Percentiles rank a stretch among this genome's conserved stretches.
phyloP scores from a whole-genome alignment of 2,329 filamentous ascomycete species.

The Talaromyces sp. region DNA sequence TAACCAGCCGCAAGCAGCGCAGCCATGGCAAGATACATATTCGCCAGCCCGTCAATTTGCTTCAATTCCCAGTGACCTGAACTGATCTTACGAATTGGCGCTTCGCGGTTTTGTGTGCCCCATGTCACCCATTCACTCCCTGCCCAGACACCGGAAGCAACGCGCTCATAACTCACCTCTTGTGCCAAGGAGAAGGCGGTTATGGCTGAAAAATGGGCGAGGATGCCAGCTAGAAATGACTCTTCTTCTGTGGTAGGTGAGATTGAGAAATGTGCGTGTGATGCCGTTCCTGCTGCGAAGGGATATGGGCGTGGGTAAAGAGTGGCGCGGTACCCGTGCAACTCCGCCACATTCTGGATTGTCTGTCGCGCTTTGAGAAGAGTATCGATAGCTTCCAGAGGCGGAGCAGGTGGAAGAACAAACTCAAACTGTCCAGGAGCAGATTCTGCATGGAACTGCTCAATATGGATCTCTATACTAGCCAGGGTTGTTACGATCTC shows the following conservation, averaged over 20 bases:
- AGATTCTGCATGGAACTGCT: slow-evolving; percentile 73
- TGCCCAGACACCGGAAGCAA: slow-evolving; percentile 68
- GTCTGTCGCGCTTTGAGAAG: slow-evolving; percentile 69
- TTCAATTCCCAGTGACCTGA: slow-evolving; percentile 74
- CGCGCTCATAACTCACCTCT: slow-evolving; percentile 65
- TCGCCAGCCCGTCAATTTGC: slow-evolving; percentile 73
- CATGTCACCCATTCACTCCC: slow-evolving; percentile 76
- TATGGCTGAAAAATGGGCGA: slow-evolving; percentile 64
- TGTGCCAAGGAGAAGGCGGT: slow-evolving; percentile 66
- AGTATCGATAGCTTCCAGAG: slow-evolving; percentile 67
- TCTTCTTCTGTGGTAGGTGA: slow-evolving; percentile 51
- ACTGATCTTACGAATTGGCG: slow-evolving; percentile 65
- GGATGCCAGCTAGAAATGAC: slow-evolving; percentile 68
- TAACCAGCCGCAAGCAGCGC: slow-evolving; percentile 61
- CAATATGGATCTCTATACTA: slow-evolving; percentile 61
- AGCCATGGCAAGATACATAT: slow-evolving; percentile 68
- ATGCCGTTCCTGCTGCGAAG: slow-evolving; percentile 59
- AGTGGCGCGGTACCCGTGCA: slow-evolving; percentile 64
- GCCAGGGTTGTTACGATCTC: slow-evolving; percentile 63
- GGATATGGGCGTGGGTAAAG: slow-evolving; percentile 69
- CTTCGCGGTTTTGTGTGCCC: slow-evolving; percentile 78
- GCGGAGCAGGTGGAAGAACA: slow-evolving; percentile 60
- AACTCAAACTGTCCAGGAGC: slow-evolving; percentile 75
- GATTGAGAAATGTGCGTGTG: slow-evolving; percentile 66
- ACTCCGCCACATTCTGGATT: slow-evolving; percentile 62